Evolutionary conservation across 1,284 basidiomycete genomes (phyloP).

Genomic region (Irpex sp.): DNA sequence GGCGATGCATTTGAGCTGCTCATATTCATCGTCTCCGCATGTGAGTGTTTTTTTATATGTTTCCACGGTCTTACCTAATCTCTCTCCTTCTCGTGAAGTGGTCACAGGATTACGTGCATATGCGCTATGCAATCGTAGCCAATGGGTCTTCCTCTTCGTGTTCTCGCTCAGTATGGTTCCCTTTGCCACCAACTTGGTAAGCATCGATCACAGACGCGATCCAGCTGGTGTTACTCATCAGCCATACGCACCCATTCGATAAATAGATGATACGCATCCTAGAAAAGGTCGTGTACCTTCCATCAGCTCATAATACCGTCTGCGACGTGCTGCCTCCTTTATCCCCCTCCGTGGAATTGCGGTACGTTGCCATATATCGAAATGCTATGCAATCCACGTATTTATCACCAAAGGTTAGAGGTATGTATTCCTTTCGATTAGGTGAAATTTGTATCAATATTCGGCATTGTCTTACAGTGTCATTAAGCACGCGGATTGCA

Average conservation of each 20-base stretch:
- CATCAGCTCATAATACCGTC: neutral
- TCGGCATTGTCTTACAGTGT: neutral
- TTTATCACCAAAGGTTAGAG: neutral
- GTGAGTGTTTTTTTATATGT: neutral
- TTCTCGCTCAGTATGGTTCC: too few species aligned
- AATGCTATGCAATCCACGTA: neutral
- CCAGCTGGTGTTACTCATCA: neutral
- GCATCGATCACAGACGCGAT: too few species aligned
- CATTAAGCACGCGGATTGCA: neutral
- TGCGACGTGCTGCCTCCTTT: neutral
- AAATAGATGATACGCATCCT: neutral
- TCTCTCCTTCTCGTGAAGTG: too few species aligned
- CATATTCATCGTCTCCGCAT: neutral
- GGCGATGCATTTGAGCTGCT: too few species aligned
- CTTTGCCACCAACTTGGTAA: too few species aligned
- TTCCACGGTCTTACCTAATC: neutral
- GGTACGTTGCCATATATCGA: neutral
- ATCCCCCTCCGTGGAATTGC: neutral
- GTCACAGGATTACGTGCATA: too few species aligned
- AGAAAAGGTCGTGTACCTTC: neutral
- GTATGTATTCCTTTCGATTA: neutral
- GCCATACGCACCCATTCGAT: neutral
- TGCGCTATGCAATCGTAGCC: too few species aligned
- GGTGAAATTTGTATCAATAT: too few species aligned
- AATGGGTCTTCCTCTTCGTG: too few species aligned